These are phyloP conservation scores for Cupressus sempervirens DNA, from an alignment of 75 land plant species.

Conservation along the genomic window DNA sequence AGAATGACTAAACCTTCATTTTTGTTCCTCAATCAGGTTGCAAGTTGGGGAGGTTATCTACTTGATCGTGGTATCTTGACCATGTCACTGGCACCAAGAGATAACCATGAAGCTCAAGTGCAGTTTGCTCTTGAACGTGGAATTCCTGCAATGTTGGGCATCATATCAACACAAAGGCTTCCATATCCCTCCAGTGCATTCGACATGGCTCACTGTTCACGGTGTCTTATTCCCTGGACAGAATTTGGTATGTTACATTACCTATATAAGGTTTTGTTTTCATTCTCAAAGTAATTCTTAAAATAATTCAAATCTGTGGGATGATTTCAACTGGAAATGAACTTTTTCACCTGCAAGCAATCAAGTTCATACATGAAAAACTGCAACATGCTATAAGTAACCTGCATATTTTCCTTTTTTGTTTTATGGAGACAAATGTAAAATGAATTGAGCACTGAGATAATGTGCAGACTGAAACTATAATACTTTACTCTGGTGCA, in stretches of 20 bases:
- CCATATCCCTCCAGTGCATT: conserved; percentile 29
- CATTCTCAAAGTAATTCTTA: not conserved
- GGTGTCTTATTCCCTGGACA: conserved; percentile 28
- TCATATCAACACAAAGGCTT: conserved; percentile 24
- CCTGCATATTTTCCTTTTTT: not conserved
- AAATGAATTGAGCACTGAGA: not conserved
- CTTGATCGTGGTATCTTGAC: conserved; percentile 19
- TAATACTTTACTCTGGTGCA: not conserved
- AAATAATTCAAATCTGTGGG: not conserved
- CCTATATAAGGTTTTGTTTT: not conserved
- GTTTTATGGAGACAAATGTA: not conserved
- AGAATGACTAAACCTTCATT: not conserved
- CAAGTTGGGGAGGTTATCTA: conserved; percentile 27
- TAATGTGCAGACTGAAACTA: not conserved
- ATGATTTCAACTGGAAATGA: not conserved
- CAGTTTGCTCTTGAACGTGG: conserved; percentile 28
- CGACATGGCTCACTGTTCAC: conserved; percentile 30
- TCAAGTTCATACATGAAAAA: not conserved
- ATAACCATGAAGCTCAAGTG: conserved; percentile 29
- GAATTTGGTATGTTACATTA: conserved; percentile 14
- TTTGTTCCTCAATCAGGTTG: conserved; percentile 20
- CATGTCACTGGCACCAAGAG: conserved; percentile 29
- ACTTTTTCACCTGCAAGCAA: not conserved
- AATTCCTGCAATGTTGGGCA: conserved; percentile 28
- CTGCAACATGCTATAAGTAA: not conserved